Evolutionary conservation across 1,139 yeast genomes (phyloP), one percentile per base, ranked within the genome.

Genomic region (Candida glucosophila): DNA sequence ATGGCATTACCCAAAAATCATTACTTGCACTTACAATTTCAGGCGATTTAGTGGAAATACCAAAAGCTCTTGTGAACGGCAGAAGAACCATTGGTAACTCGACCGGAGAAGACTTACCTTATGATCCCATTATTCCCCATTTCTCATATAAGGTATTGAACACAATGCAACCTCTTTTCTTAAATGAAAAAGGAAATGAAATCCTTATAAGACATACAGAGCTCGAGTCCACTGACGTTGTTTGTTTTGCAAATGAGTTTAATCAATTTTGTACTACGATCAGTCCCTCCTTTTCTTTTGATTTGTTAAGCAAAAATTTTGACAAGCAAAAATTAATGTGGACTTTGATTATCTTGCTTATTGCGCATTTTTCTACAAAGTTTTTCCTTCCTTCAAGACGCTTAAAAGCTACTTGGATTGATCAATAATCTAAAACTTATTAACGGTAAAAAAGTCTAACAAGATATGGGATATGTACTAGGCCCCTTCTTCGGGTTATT

Each of bases 231-330:
- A 85, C 97, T 0, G 62, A 79, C 2, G 62, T 81, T 19, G 68
- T 86, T 2, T 77, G 92, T 36, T 67, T 73, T 14, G 56, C 69
- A 28, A 85, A 83, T 19, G 57, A 64, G 21, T 43, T 51, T 14
- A 94, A 83, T 45, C 52, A 80, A 12, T 88, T 81, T 55, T 82
- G 88, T 46, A 77, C 92, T 1, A 61, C 75, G 28, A 63, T 81
- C 13, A 72, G 81, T 28, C 96, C 97, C 2, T 83, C 95, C 0
- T 70, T 72, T 28, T 82, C 86, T 26, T 88, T 83, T 53, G 98
- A 90, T 52, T 62, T 76, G 32, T 67, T 86, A 43, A 68, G 77
- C 23, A 60, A 67, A 24, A 64, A 64, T 22, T 90, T 90, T 45
- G 86, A 78, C 39, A 79, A 73, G 41, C 44, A 58, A 10, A 79